Percentiles rank a stretch among this genome's conserved stretches.
Evolutionary conservation across 257 asterid species (phyloP).

Genomic region (Ehretia macrophylla): DNA sequence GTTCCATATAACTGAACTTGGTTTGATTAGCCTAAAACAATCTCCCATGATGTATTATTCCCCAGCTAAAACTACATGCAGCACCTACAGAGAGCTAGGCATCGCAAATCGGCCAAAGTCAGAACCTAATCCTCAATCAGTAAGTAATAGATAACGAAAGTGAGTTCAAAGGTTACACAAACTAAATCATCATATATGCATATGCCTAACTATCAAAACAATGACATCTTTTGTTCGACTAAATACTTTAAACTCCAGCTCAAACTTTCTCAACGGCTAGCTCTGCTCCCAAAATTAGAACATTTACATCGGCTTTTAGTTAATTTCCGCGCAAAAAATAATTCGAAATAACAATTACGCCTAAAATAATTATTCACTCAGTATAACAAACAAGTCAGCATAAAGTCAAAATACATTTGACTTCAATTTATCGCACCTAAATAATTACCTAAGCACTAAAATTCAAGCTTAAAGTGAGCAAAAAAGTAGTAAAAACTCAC

Average conservation of each 20-base stretch:
- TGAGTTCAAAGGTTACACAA: too few species aligned
- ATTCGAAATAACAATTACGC: background rate
- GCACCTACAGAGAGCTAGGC: too few species aligned
- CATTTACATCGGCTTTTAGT: background rate
- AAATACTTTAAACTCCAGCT: background rate
- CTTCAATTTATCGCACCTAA: background rate
- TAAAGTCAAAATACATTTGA: background rate
- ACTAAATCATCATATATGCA: too few species aligned
- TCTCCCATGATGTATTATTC: too few species aligned
- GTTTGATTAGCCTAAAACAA: too few species aligned
- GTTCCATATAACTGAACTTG: too few species aligned
- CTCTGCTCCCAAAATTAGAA: background rate
- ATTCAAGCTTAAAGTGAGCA: background rate
- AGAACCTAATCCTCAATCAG: too few species aligned
- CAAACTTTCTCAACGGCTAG: background rate
- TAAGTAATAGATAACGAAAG: too few species aligned
- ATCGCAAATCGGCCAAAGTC: too few species aligned
- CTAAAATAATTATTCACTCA: background rate
- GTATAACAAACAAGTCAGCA: background rate
- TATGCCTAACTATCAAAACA: too few species aligned
- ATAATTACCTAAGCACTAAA: background rate
- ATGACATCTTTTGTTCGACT: background rate
- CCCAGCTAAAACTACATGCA: too few species aligned
- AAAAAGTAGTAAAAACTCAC: slow-evolving; percentile 49
- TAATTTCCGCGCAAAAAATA: background rate